Evolutionary conservation across 345 rosid species (phyloP), one percentile per base, ranked within the genome.

Genomic region (Carallia brachiata): DNA sequence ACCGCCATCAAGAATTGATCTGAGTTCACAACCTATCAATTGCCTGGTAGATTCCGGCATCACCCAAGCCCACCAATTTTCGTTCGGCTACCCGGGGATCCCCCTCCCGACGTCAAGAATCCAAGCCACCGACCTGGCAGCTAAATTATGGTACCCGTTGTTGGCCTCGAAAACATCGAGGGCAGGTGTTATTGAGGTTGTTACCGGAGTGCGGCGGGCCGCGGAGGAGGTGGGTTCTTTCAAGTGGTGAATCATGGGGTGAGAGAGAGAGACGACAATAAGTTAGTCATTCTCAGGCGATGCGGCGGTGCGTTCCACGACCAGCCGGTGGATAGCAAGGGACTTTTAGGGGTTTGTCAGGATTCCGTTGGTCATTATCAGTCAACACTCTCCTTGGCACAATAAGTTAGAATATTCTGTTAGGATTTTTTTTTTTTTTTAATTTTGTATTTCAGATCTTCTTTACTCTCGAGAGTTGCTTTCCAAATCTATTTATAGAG

Each of bases 211-310:
- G 30, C 7, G 9, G 36, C 8, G 48, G n/a, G 66, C 61, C 2
- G 60, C 77, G 7, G 52, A 27, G 52, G 55, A 37, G 12, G 18
- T 30, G 78, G 69, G 2, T 68, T 68, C 47, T 68, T 74, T n/a
- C 73, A 74, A 52, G n/a, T 74, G 52, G 69, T 74, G 58, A 74
- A 68, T 61, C 78, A 74, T 55, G 73, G 66, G 9, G 18, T 69
- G 27, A 32, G 39, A 8, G 23, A 23, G 23, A 23, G 23, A 23
- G 23, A 23, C 23, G 23, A 23, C 23, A 23, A 23, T 23, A 23
- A 23, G 23, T 23, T 23, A 23, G 23, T 23, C 23, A 23, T 23
- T 23, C 23, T 23, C 0, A 18, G 1, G 18, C 28, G 47, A 1
- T 6, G 73, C 36, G 55, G 44, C 50, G 31, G 70, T 18, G 50